Conservation (phyloP, 2,329 filamentous ascomycete species). For the Colletotrichum zoysiae region DNA sequence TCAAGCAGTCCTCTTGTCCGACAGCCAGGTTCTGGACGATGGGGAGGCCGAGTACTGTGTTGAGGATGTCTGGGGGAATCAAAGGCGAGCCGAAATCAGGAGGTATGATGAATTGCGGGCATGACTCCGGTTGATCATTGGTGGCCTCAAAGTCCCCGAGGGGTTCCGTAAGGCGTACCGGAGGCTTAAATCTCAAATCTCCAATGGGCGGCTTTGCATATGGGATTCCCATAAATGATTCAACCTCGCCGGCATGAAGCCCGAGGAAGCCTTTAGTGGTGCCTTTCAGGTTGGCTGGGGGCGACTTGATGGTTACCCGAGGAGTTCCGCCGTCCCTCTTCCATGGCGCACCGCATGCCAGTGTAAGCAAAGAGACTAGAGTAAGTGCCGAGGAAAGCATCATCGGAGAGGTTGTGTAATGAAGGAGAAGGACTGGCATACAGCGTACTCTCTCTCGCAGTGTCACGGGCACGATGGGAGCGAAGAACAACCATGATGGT, state of each 20-base stretch:
- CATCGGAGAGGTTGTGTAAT: neutral
- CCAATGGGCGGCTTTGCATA: slow-evolving; percentile 69
- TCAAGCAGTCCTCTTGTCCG: slow-evolving; percentile 52
- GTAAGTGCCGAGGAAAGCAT: slow-evolving; percentile 13
- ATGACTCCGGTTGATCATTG: slow-evolving; percentile 47
- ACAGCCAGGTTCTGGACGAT: slow-evolving; percentile 29
- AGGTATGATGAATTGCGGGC: slow-evolving; percentile 49
- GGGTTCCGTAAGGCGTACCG: slow-evolving; percentile 51
- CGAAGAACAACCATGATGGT: neutral
- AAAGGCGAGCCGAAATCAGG: slow-evolving; percentile 43
- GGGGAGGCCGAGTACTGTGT: slow-evolving; percentile 22
- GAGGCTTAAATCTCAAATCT: slow-evolving; percentile 59
- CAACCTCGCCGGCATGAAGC: slow-evolving; percentile 52
- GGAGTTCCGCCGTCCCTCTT: slow-evolving; percentile 4
- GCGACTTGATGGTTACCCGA: slow-evolving; percentile 30
- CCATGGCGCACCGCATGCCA: slow-evolving; percentile 19
- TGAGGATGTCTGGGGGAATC: slow-evolving; percentile 44
- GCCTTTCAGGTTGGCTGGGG: slow-evolving; percentile 31
- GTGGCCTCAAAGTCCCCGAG: slow-evolving; percentile 57
- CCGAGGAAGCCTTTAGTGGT: slow-evolving; percentile 31
- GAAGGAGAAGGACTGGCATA: neutral
- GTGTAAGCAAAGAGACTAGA: neutral
- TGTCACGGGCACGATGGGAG: neutral
- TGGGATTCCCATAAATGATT: slow-evolving; percentile 69
- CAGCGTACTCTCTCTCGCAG: neutral